Evolutionary conservation across 2,329 filamentous ascomycete species (phyloP), one percentile per base, ranked within the genome.

Genomic region (Neonectria coccinea): DNA sequence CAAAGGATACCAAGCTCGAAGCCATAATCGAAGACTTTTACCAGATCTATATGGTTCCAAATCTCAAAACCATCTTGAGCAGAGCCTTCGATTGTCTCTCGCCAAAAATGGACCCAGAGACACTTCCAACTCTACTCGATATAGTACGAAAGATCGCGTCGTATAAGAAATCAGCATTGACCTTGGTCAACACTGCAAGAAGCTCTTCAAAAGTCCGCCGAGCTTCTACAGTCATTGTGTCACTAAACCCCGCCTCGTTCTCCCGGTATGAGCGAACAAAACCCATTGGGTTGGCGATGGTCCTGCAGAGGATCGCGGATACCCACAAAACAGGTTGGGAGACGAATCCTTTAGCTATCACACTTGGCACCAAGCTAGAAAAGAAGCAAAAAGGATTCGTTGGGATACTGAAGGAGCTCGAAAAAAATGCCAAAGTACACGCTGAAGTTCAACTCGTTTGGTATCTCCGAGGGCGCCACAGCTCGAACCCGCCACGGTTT

Each of bases 381-480:
- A 36, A 48, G 16, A 12, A 41, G 14, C n/a, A 22, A 10, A 14
- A 2, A 16, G 5, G 7, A 29, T 67, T 64, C 7, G 25, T 41
- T 8, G 33, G 18, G 1, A 47, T 11, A 20, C 11, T 58, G 29
- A 39, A 20, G 31, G 25, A 5, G 22, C 51, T 33, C 16, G 52
- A 62, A 22, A 27, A 12, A 9, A 44, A 59, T 2, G 50, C 60
- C 3, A 72, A 56, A 33, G 54, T 73, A 5, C 69, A 73, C 31
- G 69, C 70, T 9, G 71, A 73, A 51, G 66, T 73, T 5, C 70
- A 73, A 47, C 67, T 73, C 16, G 45, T 68, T 2, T 69, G 67
- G 57, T 58, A 73, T 25, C 42, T 71, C 2, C 59, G 68, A 4
- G 36, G 47, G 18, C 59, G 58, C 11, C 41, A 27, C 44, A 36